A percentile compares a stretch with the other conserved stretches of the same genome.
Conservation (phyloP, 2,329 filamentous ascomycete species). For the Periconia macrospinosa region DNA sequence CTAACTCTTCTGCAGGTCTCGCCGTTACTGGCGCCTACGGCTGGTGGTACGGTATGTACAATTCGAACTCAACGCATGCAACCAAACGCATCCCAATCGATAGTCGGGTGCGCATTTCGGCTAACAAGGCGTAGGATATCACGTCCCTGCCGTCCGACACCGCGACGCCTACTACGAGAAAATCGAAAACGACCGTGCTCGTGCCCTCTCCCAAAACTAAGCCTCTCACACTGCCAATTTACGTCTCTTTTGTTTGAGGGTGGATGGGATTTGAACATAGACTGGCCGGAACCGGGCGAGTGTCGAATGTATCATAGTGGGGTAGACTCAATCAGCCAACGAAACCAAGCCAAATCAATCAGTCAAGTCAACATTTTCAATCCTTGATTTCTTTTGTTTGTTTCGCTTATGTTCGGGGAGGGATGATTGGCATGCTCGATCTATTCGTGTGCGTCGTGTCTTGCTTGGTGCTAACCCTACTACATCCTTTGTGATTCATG, state of each 20-base stretch:
- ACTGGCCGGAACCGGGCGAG: constrained; percentile 20
- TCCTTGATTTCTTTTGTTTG: too few relatives aligned
- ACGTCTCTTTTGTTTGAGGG: constrained; percentile 31
- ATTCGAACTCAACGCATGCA: not conserved
- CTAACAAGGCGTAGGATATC: constrained; percentile 55
- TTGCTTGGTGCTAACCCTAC: too few relatives aligned
- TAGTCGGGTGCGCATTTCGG: not conserved
- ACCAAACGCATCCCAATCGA: not conserved
- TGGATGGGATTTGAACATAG: constrained; percentile 23
- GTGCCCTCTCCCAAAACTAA: constrained; percentile 46
- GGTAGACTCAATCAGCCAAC: constrained; percentile 24
- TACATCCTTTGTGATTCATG: too few relatives aligned
- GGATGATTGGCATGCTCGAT: too few relatives aligned
- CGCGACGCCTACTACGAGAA: constrained; percentile 66
- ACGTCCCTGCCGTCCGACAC: constrained; percentile 65
- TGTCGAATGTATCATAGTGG: constrained; percentile 37
- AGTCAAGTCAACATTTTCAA: constrained; percentile 11
- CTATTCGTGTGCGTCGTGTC: too few relatives aligned
- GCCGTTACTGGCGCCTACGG: constrained; percentile 65
- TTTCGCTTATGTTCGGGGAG: too few relatives aligned
- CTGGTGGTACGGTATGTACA: constrained; percentile 66
- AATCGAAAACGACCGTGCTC: constrained; percentile 63
- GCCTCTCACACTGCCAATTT: constrained; percentile 13
- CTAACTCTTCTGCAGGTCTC: constrained; percentile 54
- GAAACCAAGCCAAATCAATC: constrained; percentile 12